Evolutionary conservation across 1,139 yeast genomes (phyloP).

Genomic region (Kluyveromyces sp.): DNA sequence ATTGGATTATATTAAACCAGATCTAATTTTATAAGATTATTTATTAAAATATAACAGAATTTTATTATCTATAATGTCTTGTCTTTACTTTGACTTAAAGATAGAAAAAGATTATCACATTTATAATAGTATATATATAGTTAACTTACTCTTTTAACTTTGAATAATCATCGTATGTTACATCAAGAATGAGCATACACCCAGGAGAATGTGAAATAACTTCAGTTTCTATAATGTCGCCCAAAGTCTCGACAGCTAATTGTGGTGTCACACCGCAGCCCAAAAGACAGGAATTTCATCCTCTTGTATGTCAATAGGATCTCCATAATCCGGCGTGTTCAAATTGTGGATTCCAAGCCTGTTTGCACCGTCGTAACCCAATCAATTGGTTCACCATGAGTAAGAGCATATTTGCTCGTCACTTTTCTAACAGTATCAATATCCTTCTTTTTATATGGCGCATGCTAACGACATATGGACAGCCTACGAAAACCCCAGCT

Average conservation of each 20-base stretch:
- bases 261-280: slow-evolving; percentile 38
- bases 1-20: no score
- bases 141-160: slow-evolving; percentile 5
- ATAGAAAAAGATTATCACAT: neutral
- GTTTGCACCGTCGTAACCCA: slow-evolving; percentile 32
- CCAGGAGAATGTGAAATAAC: slow-evolving; percentile 33
- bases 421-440: slow-evolving; percentile 26
- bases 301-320: slow-evolving; percentile 19
- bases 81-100: no score
- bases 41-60: no score
- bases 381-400: slow-evolving; percentile 35
- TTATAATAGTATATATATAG: neutral
- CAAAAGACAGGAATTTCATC: slow-evolving; percentile 36
- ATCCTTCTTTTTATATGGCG: slow-evolving; percentile 28
- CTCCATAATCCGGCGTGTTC: slow-evolving; percentile 29
- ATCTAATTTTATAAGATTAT: no score
- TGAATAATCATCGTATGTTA: slow-evolving; percentile 18
- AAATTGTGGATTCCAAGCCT: slow-evolving; percentile 29
- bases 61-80: no score
- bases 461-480: slow-evolving; percentile 35
- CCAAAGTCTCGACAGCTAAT: slow-evolving; percentile 27
- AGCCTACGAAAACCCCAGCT: slow-evolving; percentile 30
- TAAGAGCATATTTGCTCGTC: slow-evolving; percentile 24
- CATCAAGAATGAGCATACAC: slow-evolving; percentile 30
- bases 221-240: slow-evolving; percentile 23